These are phyloP conservation scores for Bisporella sp. DNA, from an alignment of 2,329 filamentous ascomycete species.

Conservation along the genomic window DNA sequence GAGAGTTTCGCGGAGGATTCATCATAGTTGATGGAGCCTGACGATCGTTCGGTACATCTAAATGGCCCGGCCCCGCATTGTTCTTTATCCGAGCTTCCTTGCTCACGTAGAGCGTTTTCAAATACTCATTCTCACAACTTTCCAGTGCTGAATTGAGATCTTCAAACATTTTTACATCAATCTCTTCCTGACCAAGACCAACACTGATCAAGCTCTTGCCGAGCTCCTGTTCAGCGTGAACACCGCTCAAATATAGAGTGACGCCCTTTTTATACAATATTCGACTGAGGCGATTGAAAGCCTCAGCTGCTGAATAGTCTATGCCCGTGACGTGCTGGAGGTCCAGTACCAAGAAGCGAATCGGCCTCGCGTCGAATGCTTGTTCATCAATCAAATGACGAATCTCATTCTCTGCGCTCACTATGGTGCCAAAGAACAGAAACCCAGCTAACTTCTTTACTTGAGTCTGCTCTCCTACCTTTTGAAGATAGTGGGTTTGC, in stretches of 20 bases:
- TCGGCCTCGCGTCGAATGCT: conserved; percentile 68
- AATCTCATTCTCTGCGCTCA: conserved; percentile 87
- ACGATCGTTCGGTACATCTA: conserved; percentile 17
- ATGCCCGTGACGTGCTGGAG: conserved; percentile 84
- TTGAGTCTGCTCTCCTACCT: conserved; percentile 82
- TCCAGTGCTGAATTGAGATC: conserved; percentile 91
- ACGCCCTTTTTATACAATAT: conserved; percentile 73
- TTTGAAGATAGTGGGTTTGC: conserved; percentile 77
- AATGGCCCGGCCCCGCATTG: conserved; percentile 29
- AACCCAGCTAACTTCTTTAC: conserved; percentile 90
- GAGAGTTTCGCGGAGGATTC: conserved; percentile 63
- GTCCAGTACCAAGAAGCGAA: conserved; percentile 86
- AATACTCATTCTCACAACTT: conserved; percentile 87
- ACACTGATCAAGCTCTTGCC: conserved; percentile 76
- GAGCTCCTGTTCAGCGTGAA: conserved; percentile 68
- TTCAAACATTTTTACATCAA: conserved; percentile 71
- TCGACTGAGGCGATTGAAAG: conserved; percentile 86
- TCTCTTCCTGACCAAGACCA: conserved; percentile 63
- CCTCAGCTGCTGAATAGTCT: conserved; percentile 94
- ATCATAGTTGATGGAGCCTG: conserved; percentile 31
- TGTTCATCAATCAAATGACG: conserved; percentile 76
- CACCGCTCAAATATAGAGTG: conserved; percentile 73
- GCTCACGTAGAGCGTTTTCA: conserved; percentile 70
- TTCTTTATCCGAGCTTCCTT: conserved; percentile 51
- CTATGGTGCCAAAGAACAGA: conserved; percentile 97